A percentile compares a stretch with the other conserved stretches of the same genome.
These are phyloP conservation scores for Pichia californica DNA, from an alignment of 805 yeast species.

Conservation along the genomic window DNA sequence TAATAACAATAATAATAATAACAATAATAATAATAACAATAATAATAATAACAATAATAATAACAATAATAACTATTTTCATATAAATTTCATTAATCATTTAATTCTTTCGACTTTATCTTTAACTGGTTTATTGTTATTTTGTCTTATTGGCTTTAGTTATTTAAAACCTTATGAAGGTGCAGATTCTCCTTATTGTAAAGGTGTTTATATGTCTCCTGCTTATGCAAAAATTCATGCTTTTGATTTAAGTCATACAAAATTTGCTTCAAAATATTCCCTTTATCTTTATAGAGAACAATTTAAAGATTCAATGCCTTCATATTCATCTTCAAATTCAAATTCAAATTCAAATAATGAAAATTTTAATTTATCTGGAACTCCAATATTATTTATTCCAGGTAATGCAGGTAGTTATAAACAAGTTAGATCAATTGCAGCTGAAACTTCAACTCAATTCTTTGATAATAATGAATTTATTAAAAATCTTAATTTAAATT, in stretches of 20 bases:
- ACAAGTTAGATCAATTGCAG: constrained; percentile 89
- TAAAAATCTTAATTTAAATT: constrained; percentile 25
- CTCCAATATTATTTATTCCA: constrained; percentile 89
- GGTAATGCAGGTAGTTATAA: constrained; percentile 95
- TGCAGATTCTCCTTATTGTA: constrained; percentile 48
- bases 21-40: not conserved
- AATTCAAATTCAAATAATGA: constrained; percentile 24
- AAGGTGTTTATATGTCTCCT: constrained; percentile 74
- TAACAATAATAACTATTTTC: not conserved
- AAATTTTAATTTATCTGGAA: constrained; percentile 43
- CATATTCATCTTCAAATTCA: too few species aligned
- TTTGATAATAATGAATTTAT: constrained; percentile 30
- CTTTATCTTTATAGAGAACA: constrained; percentile 83
- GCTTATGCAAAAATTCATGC: constrained; percentile 70
- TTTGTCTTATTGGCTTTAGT: constrained; percentile 23
- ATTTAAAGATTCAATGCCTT: constrained; percentile 53
- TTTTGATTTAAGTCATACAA: constrained; percentile 64
- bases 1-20: not conserved
- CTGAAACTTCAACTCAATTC: constrained; percentile 59
- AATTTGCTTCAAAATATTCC: constrained; percentile 76
- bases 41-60: not conserved
- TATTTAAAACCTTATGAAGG: constrained; percentile 31
- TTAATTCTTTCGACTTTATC: constrained; percentile 1
- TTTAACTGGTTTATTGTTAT: constrained; percentile 20
- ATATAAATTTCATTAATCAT: not conserved